Percentiles rank a stretch among this genome's conserved stretches.
Evolutionary conservation across 75 land plant genomes (phyloP).

Genomic region (Gnetum montanum): DNA sequence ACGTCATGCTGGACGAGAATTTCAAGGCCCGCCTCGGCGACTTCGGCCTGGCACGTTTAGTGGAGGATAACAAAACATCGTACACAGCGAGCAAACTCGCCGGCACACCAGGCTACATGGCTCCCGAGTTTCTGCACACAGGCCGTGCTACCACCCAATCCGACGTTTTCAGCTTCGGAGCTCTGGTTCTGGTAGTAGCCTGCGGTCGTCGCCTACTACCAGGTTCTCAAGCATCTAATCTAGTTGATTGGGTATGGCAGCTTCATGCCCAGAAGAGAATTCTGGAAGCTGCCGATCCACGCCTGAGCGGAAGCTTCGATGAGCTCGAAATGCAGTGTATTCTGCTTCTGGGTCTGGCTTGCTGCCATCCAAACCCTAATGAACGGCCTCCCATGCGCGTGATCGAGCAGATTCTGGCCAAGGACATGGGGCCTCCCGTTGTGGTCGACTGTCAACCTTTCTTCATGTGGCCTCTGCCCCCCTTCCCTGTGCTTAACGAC

Average conservation of each 20-base stretch:
- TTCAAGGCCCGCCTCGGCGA: conserved; percentile 22
- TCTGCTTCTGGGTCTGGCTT: conserved; percentile 10
- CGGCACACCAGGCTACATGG: conserved; percentile 18
- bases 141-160: conserved; percentile 8
- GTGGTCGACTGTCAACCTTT: no score
- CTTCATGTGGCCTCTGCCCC: no score
- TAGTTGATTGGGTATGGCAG: conserved; percentile 10
- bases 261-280: conserved; percentile 11
- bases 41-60: conserved; percentile 15
- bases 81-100: conserved; percentile 7
- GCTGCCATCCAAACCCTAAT: conserved; percentile 9
- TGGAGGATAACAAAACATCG: neutral
- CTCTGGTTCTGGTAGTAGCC: conserved; percentile 11
- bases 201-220: conserved; percentile 20
- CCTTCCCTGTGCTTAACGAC: no score
- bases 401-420: conserved; percentile 9
- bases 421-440: conserved; percentile 17
- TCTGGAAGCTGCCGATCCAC: conserved; percentile 7
- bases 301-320: neutral
- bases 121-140: conserved; percentile 10
- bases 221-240: neutral
- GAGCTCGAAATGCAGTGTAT: conserved; percentile 3
- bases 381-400: conserved; percentile 12
- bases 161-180: conserved; percentile 16
- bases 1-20: conserved; percentile 17